Base-by-base conservation (phyloP, 2,329 filamentous ascomycete genomes). In the Bisporella sp. region DNA sequence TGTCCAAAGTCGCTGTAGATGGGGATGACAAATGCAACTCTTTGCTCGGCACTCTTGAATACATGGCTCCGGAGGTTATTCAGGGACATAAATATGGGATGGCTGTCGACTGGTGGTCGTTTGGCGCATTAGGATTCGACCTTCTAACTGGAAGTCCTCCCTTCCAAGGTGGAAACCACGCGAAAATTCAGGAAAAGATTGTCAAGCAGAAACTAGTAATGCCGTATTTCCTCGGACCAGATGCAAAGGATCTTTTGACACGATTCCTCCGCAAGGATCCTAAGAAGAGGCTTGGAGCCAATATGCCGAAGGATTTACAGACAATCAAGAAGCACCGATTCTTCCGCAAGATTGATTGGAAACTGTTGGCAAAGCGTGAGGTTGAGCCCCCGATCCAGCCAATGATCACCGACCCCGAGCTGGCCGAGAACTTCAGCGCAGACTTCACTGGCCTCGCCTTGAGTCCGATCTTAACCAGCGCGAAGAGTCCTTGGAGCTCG, bases 21-120 rank as follows among this genome's bases (percentile, higher is more conserved):
- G 82, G 82, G 41, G 72, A 75, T 39, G 73, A 69, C 68, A 70
- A 80, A 49, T 96, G 92, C 75, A 89, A 90, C 69, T 96, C 89
- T 41, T 86, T 96, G 58, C 81, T 96, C 7, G 93, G 93, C 46
- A 99, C 93, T 0, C 85, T 96, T 52, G 93, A 97, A 67, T 99
- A 99, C 77, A 99, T 99, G 93, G 95, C 93, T 0, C 93, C 53
- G 1, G 93, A 99, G 70, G 87, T 99, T 47, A 82, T 99, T 54
- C 79, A 84, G 55, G 91, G 90, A 54, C 84, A 87, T 57, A 84
- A 88, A 58, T 99, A 99, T 67, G 91, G 92, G 63, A 92, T 91
- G 68, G 85, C 90, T 1, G 95, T 96, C 13, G 93, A 99, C 71
- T 99, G 92, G 92, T 99, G 93, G 93, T 96, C 91, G 4, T 84